Evolutionary conservation across 805 yeast genomes (phyloP), one percentile per base, ranked within the genome.

Genomic region (Ogataea methanolica): DNA sequence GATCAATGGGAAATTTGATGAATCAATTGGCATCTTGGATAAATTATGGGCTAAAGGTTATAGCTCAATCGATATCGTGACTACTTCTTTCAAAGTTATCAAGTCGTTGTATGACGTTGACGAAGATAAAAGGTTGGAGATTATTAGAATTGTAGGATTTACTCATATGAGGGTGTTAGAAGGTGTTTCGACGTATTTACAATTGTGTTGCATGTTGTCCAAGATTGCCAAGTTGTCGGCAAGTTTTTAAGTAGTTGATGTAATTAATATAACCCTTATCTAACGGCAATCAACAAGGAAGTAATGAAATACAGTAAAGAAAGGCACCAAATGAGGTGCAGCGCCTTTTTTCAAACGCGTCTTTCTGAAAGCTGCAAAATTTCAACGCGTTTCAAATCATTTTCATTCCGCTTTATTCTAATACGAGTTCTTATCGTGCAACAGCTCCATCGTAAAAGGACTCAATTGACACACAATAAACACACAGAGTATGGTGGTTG

Each of bases 101-200:
- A 92, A 91, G 67, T 79, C 85, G 2, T 60, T 94, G 50, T 81
- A 76, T 8, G 83, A 81, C 17, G 70, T 88, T 8, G 75, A 73
- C 38, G 98, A 94, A 62, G 75, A 74, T 43, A 74, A 72, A 47
- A 71, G 96, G 53, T 71, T 94, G 50, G 92, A 85, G 49, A 77
- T 85, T 61, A 83, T 94, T 54, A 82, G 83, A 61, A 90, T 87
- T 57, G 88, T 94, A 40, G 99, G 99, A 5, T 80, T 86, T 52
- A 80, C 89, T 1, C 99, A 94, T 62, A 84, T 94, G 91, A 73
- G 97, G 51, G 83, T 94, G 2, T 71, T 94, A 42, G 98, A 94
- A 67, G 99, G 99, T 53, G 96, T 94, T 4, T 80, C 89, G 11
- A 82, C 96, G 0, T 85, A 85, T 62, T 69, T 94, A 50, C 99